Base-by-base conservation (phyloP, 208 protist species). In the Crithidia sp. region DNA sequence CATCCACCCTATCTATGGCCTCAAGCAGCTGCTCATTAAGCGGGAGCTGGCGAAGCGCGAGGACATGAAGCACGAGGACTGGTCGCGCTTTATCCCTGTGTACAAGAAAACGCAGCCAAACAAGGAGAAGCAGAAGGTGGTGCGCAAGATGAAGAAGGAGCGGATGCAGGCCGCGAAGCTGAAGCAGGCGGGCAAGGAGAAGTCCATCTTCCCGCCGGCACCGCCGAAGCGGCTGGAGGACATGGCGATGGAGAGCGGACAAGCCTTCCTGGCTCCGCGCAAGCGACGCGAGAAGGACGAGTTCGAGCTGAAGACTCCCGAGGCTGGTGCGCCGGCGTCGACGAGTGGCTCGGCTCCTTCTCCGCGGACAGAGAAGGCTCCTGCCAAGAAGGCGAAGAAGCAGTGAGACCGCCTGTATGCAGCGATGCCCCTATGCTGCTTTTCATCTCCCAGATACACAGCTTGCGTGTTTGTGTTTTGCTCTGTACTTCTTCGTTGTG, bases 1-100 rank as follows among this genome's bases (percentile, higher is more conserved):
- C 77, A 98, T 99, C 52, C 99, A 99, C 75, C 99, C 99, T 12
- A 98, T 99, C 56, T 99, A 99, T 82, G 98, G 99, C 72, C 99
- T 99, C 53, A 99, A 99, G 86, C 95, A 97, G 72, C 83, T 99
- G 19, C 99, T 99, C 89, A 99, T 99, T 82, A 99, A 99, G 81
- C 89, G 97, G 5, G 99, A 99, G 81, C 91, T 99, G 12, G 73
- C 76, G 16, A 99, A 99, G 74, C 96, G 99, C 49, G 92, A 97
- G 66, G 87, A 95, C 58, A 90, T 99, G 77, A 96, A 94, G 71
- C 88, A 94, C 58, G 98, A 99, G 86, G 97, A 95, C 74, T 99
- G 99, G 99, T 98, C 98, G 3, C 90, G 97, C 49, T 99, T 99
- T 84, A 89, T 99, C 39, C 99, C 99, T 2, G 88, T 99, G 47